Evolutionary conservation across 116 monocot genomes (phyloP).

Genomic region (Dioscorea cayenensis): DNA sequence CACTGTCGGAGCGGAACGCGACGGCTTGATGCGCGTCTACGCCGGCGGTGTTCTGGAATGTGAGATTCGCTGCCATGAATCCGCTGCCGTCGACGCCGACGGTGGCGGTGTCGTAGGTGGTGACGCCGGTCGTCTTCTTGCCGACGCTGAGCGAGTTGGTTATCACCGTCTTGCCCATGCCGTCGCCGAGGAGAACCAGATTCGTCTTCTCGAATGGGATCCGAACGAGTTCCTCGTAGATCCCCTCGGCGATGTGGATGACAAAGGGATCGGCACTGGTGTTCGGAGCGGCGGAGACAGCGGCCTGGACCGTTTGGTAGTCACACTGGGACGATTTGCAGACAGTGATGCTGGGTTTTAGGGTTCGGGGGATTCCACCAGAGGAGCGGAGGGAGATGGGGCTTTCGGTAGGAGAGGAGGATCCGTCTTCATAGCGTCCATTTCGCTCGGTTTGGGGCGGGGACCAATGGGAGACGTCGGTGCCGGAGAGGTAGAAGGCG

Average conservation of each 20-base stretch:
- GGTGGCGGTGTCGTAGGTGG: constrained; percentile 14
- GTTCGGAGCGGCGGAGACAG: constrained; percentile 38
- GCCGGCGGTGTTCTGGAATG: constrained; percentile 76
- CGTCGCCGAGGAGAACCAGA: neutral
- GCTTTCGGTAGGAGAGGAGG: neutral
- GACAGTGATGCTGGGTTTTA: constrained; percentile 33
- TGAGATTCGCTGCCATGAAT: constrained; percentile 70
- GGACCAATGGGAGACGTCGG: constrained; percentile 20
- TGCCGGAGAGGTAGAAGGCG: constrained; percentile 27
- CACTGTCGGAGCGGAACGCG: constrained; percentile 75
- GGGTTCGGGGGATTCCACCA: constrained; percentile 3
- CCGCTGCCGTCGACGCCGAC: constrained; percentile 22
- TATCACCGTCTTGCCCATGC: constrained; percentile 11
- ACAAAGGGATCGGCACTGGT: constrained; percentile 19
- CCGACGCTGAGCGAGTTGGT: neutral
- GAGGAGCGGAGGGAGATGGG: neutral
- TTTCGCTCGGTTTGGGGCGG: constrained; percentile 59
- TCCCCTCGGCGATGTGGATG: constrained; percentile 31
- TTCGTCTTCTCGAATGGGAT: constrained; percentile 23
- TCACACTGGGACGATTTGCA: constrained; percentile 30
- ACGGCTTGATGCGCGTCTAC: constrained; percentile 78
- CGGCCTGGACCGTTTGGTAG: constrained; percentile 36
- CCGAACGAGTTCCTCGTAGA: constrained; percentile 6
- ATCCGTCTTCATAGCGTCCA: constrained; percentile 33
- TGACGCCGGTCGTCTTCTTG: neutral